Base-by-base conservation (phyloP, 208 protist species). In the Plasmodiophora brassicae region DNA sequence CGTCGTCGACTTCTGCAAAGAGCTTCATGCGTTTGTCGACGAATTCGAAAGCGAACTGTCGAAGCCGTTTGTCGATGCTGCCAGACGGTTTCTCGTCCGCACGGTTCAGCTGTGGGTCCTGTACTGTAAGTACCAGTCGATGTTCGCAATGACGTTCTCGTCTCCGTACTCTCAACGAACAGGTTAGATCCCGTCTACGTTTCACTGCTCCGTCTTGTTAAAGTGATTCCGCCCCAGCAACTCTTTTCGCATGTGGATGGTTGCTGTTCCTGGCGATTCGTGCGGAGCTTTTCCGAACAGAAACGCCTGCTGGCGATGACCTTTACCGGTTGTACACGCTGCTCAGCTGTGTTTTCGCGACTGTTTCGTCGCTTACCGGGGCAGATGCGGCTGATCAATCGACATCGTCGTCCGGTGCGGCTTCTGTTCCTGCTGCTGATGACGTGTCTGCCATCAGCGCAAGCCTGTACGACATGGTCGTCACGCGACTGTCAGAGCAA, bases 51-150 rank as follows among this genome's bases (percentile, higher is more conserved):
- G 10, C 14, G 32, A 78, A 14, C n/a, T 32, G 14, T 38, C 65
- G 41, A 38, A 78, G 10, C 14, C 5, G 20, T 78, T 78, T 32
- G 5, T 78, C 65, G 5, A 14, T 5, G 65, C 32, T 14, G 65
- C 65, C 32, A 5, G n/a, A 5, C 32, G 5, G 5, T 78, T 78
- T 32, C 10, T 78, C 5, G 65, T 5, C 65, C 14, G 65, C 32
- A 38, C 65, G n/a, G 41, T 78, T 32, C 65, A 78, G 65, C 65
- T 78, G 10, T 78, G 65, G 65, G 65, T 78, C 5, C 65, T 78
- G 65, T 78, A 78, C 65, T 78, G 65, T 38, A 78, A 78, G 41
- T 78, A 78, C n/a, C 14, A 32, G 5, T 78, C 65, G 14, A 78
- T 78, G n/a, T 78, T 78, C 65, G n/a, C 25, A 25, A 28, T 25